phyloP scores from a whole-genome alignment of 2,329 filamentous ascomycete genomes.

The Penicillium nordicum region DNA sequence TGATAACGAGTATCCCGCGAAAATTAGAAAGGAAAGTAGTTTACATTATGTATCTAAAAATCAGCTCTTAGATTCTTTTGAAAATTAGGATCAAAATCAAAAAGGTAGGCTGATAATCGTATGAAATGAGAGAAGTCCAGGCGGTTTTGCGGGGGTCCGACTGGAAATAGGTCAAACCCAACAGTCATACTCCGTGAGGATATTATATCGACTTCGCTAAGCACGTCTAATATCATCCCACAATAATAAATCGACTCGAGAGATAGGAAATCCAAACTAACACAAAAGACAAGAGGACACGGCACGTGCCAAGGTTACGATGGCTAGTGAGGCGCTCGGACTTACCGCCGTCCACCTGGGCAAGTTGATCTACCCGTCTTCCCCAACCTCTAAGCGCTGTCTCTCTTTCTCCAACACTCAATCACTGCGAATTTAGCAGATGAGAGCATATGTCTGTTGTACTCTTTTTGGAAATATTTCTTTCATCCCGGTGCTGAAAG shows the following conservation, averaged over 20 bases:
- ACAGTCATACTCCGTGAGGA: not conserved
- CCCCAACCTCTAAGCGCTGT: slow-evolving; percentile 16
- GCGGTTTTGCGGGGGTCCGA: not conserved
- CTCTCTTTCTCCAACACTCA: not conserved
- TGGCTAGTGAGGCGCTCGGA: slow-evolving; percentile 11
- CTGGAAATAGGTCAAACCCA: not conserved
- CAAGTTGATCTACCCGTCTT: slow-evolving; percentile 10
- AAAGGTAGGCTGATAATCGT: not conserved
- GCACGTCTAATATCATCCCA: not conserved
- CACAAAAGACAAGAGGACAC: not conserved
- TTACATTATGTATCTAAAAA: too few relatives aligned
- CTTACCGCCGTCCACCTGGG: slow-evolving; percentile 14
- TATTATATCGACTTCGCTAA: not conserved
- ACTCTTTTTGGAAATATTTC: not conserved
- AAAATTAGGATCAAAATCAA: too few relatives aligned
- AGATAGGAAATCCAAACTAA: not conserved
- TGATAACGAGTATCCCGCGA: not conserved
- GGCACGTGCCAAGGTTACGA: slow-evolving; percentile 6
- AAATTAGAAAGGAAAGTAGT: not conserved
- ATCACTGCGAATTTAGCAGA: not conserved
- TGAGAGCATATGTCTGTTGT: not conserved
- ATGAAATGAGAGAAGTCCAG: not conserved
- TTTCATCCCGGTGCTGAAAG: not conserved
- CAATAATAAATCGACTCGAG: not conserved
- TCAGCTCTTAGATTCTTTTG: not conserved